Percentiles rank a stretch among this genome's conserved stretches.
Evolutionary conservation across 179 eudicot species (phyloP).

Genomic region (Silene noctiflora): DNA sequence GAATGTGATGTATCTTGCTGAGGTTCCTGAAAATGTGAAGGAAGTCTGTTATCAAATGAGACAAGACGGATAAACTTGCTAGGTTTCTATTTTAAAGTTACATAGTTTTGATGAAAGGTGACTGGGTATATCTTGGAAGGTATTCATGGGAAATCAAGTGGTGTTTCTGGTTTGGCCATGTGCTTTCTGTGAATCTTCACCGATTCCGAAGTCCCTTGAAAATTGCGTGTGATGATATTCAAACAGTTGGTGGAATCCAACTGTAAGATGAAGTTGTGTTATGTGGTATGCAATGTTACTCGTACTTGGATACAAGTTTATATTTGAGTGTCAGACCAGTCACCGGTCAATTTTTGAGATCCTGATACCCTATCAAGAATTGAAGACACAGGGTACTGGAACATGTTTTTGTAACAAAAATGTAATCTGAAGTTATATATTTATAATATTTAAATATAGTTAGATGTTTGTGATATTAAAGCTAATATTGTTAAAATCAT

Average conservation of each 20-base stretch:
- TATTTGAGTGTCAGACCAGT: neutral
- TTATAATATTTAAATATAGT: neutral
- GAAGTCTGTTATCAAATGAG: neutral
- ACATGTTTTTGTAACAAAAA: neutral
- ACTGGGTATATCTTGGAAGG: neutral
- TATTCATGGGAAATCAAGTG: neutral
- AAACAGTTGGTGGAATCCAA: neutral
- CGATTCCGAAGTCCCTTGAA: constrained; percentile 5
- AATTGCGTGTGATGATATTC: neutral
- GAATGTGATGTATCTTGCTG: neutral
- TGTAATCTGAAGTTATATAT: neutral
- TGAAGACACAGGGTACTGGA: neutral
- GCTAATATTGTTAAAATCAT: neutral
- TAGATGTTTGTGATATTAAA: neutral
- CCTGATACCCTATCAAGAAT: neutral
- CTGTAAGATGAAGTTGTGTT: neutral
- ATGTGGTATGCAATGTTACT: neutral
- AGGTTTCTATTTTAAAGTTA: neutral
- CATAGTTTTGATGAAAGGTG: neutral
- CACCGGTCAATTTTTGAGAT: neutral
- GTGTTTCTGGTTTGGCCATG: constrained; percentile 6
- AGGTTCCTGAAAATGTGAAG: neutral
- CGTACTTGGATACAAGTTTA: neutral
- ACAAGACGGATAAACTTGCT: neutral
- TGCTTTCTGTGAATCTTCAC: neutral